Base-by-base conservation (phyloP, 1,139 yeast genomes). In the Meyerozyma sp. region DNA sequence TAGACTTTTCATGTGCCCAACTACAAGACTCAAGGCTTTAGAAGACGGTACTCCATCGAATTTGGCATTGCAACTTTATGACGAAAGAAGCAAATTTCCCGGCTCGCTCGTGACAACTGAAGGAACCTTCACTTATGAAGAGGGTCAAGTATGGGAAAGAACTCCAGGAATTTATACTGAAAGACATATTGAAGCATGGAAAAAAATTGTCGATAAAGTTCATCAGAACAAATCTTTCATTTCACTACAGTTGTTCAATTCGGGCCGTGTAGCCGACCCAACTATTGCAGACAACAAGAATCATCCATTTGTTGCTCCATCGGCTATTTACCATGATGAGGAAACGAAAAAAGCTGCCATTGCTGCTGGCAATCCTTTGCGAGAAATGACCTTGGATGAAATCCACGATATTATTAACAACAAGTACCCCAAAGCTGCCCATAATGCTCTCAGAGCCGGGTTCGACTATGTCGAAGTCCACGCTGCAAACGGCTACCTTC, bases 221-320 rank as follows among this genome's bases (percentile, higher is more conserved):
- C 56, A 53, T 37, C 42, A 44, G 8, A 46, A 51, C 32, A 46
- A 45, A 9, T 41, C 48, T 6, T 40, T 44, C 27, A 47, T 51
- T 37, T 41, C 50, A 2, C 37, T 51, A 18, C 56, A 53, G 42
- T 39, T 44, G 26, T 51, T 49, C 44, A 43, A 44, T 10, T 45
- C 48, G 34, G 56, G 55, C 16, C 56, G 75, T 44, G 58, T 56
- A 18, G 67, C 68, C 3, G 40, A 40, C 34, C 58, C 59, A 2
- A 47, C 37, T 40, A 49, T 49, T 40, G 5, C 6, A 6, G 23
- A 6, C 23, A 49, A 51, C 42, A 58, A 54, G 29, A 42, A 46
- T 30, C 46, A 54, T 32, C 58, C 65, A 45, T 70, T 61, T 45
- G 65, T 62, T 23, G 56, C 63, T 63, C 29, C 34, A 40, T 27